Base-by-base conservation (phyloP, 2,329 filamentous ascomycete species). In the Aspergillus quadricinctus region DNA sequence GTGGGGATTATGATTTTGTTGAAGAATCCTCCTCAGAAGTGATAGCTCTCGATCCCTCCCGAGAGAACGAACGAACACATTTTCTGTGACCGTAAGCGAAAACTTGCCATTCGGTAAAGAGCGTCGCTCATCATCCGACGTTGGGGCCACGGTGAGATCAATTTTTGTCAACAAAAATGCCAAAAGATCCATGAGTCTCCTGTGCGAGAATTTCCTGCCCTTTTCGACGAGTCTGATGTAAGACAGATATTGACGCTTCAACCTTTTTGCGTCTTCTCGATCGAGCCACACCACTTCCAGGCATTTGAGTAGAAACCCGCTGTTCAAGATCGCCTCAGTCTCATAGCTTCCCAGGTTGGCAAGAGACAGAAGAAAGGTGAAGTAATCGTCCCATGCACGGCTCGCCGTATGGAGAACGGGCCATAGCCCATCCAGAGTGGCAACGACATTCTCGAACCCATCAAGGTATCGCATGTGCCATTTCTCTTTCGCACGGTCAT, bases 381-480 rank as follows among this genome's bases (percentile, higher is more conserved):
- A 93, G 56, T 88, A 87, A 65, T 93, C 89, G 45, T 86, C 83
- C 90, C 90, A 94, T 3, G 88, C 82, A 55, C 86, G 83, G 28
- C 84, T 75, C 48, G 81, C 77, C 2, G 77, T 72, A 57, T 89
- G 84, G 55, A 91, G 84, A n/a, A 74, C 77, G 3, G 80, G 75
- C 83, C 85, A 90, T 3, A 90, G 70, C 23, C 78, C 70, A 29
- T 78, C 75, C 50, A 91, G 77, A 23, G 84, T 73, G 19, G 66
- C 63, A 43, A 85, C 62, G 28, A 75, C 58, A 43, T 59, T 63
- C 49, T 72, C 65, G 48, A 75, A 63, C 8, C 66, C 61, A 51
- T 64, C 57, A 8, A 67, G 54, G 45, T 71, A 73, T 48, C 66
- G 61, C 7, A 59, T 51, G 27, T 67, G 56, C 65, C 67, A 70